Conservation (phyloP, 805 yeast species). For the Metschnikowia kofuensis region DNA sequence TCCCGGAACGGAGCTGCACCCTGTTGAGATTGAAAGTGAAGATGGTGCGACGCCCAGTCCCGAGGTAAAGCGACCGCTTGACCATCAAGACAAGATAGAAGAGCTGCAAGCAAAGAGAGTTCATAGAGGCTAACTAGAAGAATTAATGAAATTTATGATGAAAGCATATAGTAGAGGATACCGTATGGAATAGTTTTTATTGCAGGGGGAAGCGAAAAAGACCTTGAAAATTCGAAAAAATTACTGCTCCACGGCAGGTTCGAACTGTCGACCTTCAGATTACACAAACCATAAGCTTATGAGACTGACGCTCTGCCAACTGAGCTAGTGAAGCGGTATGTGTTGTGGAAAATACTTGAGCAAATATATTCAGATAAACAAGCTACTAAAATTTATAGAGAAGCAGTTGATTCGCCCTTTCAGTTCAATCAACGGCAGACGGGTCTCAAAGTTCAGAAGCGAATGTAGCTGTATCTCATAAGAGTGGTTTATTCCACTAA, state of each 20-base stretch:
- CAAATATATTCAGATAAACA: too few relatives aligned
- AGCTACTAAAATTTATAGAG: too few relatives aligned
- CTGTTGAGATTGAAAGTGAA: constrained; percentile 10
- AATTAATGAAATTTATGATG: neutral
- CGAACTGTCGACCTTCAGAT: constrained; percentile 49
- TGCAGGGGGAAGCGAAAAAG: too few relatives aligned
- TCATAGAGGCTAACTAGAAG: neutral
- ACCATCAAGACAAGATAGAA: neutral
- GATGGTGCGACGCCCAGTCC: neutral
- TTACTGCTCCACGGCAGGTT: constrained; percentile 49
- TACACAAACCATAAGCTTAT: constrained; percentile 23
- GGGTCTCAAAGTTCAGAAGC: too few relatives aligned
- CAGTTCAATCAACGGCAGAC: too few relatives aligned
- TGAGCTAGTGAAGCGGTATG: constrained; percentile 21
- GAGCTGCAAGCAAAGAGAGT: constrained; percentile 1
- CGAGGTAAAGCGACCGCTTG: constrained; percentile 1
- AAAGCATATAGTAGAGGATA: too few relatives aligned
- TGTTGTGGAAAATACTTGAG: too few relatives aligned
- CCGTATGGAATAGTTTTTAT: too few relatives aligned
- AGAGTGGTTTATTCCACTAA: too few relatives aligned
- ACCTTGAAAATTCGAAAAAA: too few relatives aligned
- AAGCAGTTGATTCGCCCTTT: too few relatives aligned
- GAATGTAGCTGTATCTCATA: too few relatives aligned
- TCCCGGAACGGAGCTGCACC: constrained; percentile 4
- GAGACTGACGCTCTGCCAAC: constrained; percentile 26